Evolutionary conservation across 2,329 filamentous ascomycete genomes (phyloP).

Genomic region (Pestalotiopsis sp.): DNA sequence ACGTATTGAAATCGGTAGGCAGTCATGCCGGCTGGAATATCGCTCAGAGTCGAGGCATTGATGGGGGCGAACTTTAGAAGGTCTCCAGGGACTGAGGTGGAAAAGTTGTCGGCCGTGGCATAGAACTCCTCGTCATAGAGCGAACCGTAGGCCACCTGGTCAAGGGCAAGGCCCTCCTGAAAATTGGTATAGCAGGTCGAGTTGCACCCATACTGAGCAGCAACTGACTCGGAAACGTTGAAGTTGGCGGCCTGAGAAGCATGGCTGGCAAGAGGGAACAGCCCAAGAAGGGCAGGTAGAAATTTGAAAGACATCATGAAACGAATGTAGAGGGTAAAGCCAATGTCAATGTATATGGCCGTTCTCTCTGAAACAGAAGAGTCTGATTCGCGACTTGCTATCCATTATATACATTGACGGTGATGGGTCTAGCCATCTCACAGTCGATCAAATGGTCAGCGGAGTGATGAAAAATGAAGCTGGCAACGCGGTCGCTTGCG

Average conservation of each 20-base stretch:
- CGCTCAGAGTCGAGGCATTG: neutral
- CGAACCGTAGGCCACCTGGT: neutral
- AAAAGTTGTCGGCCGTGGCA: neutral
- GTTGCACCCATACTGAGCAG: neutral
- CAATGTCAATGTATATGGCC: no score
- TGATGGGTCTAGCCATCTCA: no score
- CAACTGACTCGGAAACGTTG: neutral
- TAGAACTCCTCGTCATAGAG: neutral
- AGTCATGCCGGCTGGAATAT: neutral
- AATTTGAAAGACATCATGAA: neutral
- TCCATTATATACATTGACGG: no score
- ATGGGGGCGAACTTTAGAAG: neutral
- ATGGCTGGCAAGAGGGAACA: neutral
- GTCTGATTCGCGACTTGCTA: no score
- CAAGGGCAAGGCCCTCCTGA: neutral
- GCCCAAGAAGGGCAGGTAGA: neutral
- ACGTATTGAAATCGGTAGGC: neutral
- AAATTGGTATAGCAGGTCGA: neutral
- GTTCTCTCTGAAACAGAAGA: no score
- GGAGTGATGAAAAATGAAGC: no score
- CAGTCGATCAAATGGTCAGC: no score
- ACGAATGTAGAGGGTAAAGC: neutral
- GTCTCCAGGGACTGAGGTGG: neutral
- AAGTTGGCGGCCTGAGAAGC: neutral
- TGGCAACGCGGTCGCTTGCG: no score